These are phyloP conservation scores for Calycina herbarum DNA, from an alignment of 2,329 filamentous ascomycete species.

Conservation along the genomic window DNA sequence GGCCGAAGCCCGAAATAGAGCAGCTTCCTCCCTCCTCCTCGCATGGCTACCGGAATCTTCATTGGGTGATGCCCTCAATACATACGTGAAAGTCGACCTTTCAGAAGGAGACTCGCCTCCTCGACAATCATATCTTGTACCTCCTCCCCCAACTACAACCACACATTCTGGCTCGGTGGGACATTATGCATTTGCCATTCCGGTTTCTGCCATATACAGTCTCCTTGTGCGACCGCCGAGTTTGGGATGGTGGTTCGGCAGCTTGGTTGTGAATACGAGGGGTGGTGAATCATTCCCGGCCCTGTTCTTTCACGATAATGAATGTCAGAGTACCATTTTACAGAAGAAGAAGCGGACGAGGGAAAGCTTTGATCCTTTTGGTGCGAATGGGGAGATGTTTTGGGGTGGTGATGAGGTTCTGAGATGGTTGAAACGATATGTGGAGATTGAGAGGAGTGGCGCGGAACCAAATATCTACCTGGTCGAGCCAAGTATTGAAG, in stretches of 20 bases:
- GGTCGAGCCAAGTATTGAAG: slow-evolving; percentile 82
- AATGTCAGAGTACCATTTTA: slow-evolving; percentile 92
- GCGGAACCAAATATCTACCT: slow-evolving; percentile 91
- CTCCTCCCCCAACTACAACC: slow-evolving; percentile 83
- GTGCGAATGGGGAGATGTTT: slow-evolving; percentile 81
- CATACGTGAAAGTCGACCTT: slow-evolving; percentile 95
- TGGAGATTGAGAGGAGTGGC: slow-evolving; percentile 76
- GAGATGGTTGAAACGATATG: slow-evolving; percentile 84
- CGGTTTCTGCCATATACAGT: slow-evolving; percentile 86
- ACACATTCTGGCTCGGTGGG: slow-evolving; percentile 70
- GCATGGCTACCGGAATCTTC: slow-evolving; percentile 92
- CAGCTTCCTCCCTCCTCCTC: slow-evolving; percentile 75
- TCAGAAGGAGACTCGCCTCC: slow-evolving; percentile 78
- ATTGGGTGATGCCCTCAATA: slow-evolving; percentile 79
- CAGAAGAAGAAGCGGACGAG: slow-evolving; percentile 84
- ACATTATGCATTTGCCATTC: slow-evolving; percentile 87
- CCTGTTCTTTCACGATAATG: slow-evolving; percentile 95
- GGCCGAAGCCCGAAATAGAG: slow-evolving; percentile 48
- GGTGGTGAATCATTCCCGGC: slow-evolving; percentile 92
- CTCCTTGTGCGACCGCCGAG: slow-evolving; percentile 88
- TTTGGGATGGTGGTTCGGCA: slow-evolving; percentile 98
- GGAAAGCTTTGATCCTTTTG: slow-evolving; percentile 89
- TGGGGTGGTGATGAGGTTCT: slow-evolving; percentile 98
- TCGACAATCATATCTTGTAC: slow-evolving; percentile 85
- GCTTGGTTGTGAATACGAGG: slow-evolving; percentile 86